Conservation (phyloP, 108 stramenopile species). For the Nitzschia palea region DNA sequence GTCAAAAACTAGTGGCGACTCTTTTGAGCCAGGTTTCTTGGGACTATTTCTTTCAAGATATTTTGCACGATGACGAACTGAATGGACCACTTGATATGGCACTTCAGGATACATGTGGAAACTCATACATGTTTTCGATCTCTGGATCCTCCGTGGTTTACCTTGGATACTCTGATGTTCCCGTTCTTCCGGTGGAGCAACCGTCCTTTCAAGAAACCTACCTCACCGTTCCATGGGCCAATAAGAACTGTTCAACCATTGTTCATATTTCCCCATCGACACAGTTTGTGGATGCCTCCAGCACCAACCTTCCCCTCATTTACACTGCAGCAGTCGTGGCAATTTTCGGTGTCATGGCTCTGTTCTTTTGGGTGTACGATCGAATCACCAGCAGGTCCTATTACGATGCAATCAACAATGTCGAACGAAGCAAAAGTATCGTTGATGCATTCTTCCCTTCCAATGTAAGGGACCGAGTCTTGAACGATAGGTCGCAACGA, state of each 20-base stretch:
- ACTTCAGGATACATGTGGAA: conserved; percentile 1
- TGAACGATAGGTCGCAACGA: neutral
- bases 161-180: neutral
- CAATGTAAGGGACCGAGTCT: conserved; percentile 9
- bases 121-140: neutral
- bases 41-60: neutral
- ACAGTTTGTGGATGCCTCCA: neutral
- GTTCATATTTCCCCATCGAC: conserved; percentile 2
- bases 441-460: conserved; percentile 7
- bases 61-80: neutral
- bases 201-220: neutral
- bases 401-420: neutral
- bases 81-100: neutral
- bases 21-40: neutral
- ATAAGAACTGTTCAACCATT: neutral
- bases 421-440: conserved; percentile 6
- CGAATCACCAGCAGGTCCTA: neutral
- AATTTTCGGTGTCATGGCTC: neutral
- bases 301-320: neutral
- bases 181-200: neutral
- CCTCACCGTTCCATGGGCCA: neutral
- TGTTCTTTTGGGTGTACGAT: conserved; percentile 12
- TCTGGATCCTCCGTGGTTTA: neutral
- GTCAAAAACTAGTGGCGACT: neutral
- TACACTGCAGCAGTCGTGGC: neutral